Conservation (phyloP, 345 rosid species). For the Fremontodendron californicum region DNA sequence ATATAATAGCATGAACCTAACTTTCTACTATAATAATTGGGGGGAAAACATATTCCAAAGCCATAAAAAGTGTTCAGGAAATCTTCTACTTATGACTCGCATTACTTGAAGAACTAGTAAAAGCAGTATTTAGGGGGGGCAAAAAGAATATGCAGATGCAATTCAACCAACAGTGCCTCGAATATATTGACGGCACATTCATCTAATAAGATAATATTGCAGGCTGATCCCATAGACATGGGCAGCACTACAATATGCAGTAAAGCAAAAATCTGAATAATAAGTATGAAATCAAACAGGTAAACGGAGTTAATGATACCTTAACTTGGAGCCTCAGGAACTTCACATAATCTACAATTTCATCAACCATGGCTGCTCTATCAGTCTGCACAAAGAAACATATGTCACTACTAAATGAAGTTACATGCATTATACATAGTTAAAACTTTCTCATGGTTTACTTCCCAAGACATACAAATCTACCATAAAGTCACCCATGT, state of each 20-base stretch:
- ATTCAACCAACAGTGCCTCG: not conserved
- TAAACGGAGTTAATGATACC: constrained; percentile 38
- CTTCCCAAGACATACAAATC: constrained; percentile 1
- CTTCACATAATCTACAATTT: constrained; percentile 98
- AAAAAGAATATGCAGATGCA: not conserved
- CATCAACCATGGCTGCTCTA: constrained; percentile 97
- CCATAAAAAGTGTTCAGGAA: not conserved
- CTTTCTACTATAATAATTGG: not conserved
- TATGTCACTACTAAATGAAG: not conserved
- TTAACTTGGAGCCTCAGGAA: constrained; percentile 98
- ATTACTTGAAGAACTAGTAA: not conserved
- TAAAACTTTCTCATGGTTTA: not conserved
- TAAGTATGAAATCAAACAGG: not conserved
- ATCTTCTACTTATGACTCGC: not conserved
- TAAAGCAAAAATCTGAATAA: not conserved
- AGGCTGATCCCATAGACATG: not conserved
- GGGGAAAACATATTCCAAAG: not conserved
- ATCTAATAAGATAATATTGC: not conserved
- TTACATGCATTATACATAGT: not conserved
- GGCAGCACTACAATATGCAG: not conserved
- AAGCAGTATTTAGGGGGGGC: not conserved
- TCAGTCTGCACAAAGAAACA: constrained; percentile 63
- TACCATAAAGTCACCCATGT: not conserved
- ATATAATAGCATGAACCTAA: not conserved
- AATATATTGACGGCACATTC: not conserved